These are phyloP conservation scores for Globisporangium spinosum DNA, from an alignment of 352 stramenopile species.

Conservation along the genomic window DNA sequence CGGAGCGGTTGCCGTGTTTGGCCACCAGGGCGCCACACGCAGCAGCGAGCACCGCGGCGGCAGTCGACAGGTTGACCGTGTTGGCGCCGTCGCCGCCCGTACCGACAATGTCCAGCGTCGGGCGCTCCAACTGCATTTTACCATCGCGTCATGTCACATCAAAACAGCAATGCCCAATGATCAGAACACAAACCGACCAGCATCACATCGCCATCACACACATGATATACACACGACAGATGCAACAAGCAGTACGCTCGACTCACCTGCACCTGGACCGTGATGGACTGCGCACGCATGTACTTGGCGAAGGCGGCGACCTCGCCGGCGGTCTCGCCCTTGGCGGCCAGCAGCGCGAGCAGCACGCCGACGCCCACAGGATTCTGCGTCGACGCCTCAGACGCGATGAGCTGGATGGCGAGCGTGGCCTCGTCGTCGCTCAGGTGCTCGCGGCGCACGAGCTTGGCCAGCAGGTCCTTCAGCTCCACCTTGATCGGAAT, in stretches of 20 bases:
- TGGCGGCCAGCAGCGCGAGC: slow-evolving; percentile 91
- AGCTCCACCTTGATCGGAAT: slow-evolving; percentile 45
- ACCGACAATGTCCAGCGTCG: slow-evolving; percentile 97
- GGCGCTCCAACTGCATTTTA: slow-evolving; percentile 37
- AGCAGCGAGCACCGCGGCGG: slow-evolving; percentile 92
- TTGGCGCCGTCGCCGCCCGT: slow-evolving; percentile 97
- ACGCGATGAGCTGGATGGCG: slow-evolving; percentile 72
- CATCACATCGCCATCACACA: slow-evolving; percentile 1
- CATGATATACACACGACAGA: slow-evolving; percentile 2
- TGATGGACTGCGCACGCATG: slow-evolving; percentile 93
- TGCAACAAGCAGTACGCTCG: not conserved
- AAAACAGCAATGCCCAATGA: not conserved
- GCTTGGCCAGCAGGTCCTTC: slow-evolving; percentile 70
- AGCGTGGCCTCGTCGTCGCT: slow-evolving; percentile 62
- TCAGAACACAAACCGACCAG: slow-evolving; percentile 10
- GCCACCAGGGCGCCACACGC: slow-evolving; percentile 92
- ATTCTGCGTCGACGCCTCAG: slow-evolving; percentile 51
- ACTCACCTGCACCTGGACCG: slow-evolving; percentile 56
- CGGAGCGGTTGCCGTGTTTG: slow-evolving; percentile 97
- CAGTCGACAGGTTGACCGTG: slow-evolving; percentile 98
- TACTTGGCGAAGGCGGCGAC: slow-evolving; percentile 94
- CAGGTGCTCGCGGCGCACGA: slow-evolving; percentile 68
- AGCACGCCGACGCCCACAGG: slow-evolving; percentile 87
- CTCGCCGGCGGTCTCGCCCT: slow-evolving; percentile 93
- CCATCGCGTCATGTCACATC: not conserved